These are phyloP conservation scores for Metschnikowia arizonensis DNA, from an alignment of 805 yeast genomes.

Conservation along the genomic window DNA sequence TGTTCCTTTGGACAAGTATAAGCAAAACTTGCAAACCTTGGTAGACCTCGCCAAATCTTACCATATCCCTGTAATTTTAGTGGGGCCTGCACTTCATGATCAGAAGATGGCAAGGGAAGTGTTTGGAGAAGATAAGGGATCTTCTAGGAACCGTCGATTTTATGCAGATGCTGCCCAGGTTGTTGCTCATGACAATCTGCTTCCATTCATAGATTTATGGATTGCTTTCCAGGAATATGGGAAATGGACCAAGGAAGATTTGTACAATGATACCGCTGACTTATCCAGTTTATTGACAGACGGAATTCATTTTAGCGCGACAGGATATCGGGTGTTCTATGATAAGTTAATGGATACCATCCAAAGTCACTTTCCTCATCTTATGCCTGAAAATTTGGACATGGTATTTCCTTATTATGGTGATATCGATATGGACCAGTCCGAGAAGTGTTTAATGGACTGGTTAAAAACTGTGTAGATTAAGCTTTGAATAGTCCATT, in stretches of 20 bases:
- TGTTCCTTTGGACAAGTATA: slow-evolving; percentile 50
- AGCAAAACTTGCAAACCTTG: slow-evolving; percentile 44
- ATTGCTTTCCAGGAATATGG: slow-evolving; percentile 34
- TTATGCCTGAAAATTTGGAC: slow-evolving; percentile 38
- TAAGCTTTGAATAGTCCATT: too few relatives aligned
- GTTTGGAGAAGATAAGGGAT: slow-evolving; percentile 5
- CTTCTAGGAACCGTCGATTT: slow-evolving; percentile 11
- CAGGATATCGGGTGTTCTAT: slow-evolving; percentile 49
- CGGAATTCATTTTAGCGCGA: slow-evolving; percentile 59
- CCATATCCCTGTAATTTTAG: slow-evolving; percentile 50
- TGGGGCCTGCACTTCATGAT: slow-evolving; percentile 63
- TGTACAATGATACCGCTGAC: slow-evolving; percentile 23
- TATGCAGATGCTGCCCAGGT: slow-evolving; percentile 50
- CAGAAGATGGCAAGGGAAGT: slow-evolving; percentile 12
- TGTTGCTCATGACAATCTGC: slow-evolving; percentile 42
- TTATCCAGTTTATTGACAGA: slow-evolving; percentile 29
- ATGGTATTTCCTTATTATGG: slow-evolving; percentile 40
- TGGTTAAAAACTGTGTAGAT: slow-evolving; percentile 8
- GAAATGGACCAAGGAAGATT: slow-evolving; percentile 34
- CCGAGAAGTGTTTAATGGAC: slow-evolving; percentile 1
- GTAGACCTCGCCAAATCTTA: slow-evolving; percentile 36
- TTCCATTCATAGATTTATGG: slow-evolving; percentile 60
- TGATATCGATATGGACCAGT: slow-evolving; percentile 17
- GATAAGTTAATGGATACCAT: slow-evolving; percentile 42
- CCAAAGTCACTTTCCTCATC: slow-evolving; percentile 43